phyloP scores from a whole-genome alignment of 169 alveolate species.

The Eimeria praecox region DNA sequence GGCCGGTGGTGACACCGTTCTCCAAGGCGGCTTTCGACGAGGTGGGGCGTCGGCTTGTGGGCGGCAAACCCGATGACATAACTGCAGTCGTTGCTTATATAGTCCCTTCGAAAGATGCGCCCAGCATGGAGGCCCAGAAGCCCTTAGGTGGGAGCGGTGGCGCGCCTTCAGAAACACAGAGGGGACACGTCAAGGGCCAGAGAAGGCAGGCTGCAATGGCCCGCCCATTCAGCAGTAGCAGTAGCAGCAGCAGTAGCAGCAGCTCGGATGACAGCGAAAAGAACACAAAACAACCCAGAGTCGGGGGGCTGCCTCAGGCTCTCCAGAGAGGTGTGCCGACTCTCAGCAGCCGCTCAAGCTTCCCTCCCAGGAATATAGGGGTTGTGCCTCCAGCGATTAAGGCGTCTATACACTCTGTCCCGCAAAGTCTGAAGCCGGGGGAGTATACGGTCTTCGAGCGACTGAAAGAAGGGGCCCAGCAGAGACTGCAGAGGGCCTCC shows the following conservation, averaged over 20 bases:
- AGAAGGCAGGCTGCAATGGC: not conserved
- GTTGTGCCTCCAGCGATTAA: slow-evolving; percentile 34
- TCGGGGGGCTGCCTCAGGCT: not conserved
- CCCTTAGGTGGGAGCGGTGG: not conserved
- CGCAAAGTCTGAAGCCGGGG: slow-evolving; percentile 38
- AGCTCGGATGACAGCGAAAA: not conserved
- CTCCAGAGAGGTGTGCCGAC: not conserved
- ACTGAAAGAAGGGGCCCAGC: slow-evolving; percentile 53
- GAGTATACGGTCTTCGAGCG: slow-evolving; percentile 14
- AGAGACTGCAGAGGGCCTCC: slow-evolving; percentile 40
- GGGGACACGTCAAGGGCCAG: not conserved
- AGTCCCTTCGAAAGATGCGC: not conserved
- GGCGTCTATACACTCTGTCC: slow-evolving; percentile 61
- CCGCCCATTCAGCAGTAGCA: not conserved
- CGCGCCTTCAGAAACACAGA: not conserved
- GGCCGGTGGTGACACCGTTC: slow-evolving; percentile 83
- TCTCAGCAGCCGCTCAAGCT: slow-evolving; percentile 32
- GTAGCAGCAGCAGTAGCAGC: not conserved
- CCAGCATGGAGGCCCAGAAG: not conserved
- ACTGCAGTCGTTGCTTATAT: slow-evolving; percentile 87
- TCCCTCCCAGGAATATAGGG: slow-evolving; percentile 61
- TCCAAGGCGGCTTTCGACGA: slow-evolving; percentile 84
- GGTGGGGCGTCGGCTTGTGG: slow-evolving; percentile 84
- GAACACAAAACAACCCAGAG: not conserved
- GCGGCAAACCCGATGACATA: slow-evolving; percentile 89